Base-by-base conservation (phyloP, 2,329 filamentous ascomycete species). In the Bipolaris bicolor region DNA sequence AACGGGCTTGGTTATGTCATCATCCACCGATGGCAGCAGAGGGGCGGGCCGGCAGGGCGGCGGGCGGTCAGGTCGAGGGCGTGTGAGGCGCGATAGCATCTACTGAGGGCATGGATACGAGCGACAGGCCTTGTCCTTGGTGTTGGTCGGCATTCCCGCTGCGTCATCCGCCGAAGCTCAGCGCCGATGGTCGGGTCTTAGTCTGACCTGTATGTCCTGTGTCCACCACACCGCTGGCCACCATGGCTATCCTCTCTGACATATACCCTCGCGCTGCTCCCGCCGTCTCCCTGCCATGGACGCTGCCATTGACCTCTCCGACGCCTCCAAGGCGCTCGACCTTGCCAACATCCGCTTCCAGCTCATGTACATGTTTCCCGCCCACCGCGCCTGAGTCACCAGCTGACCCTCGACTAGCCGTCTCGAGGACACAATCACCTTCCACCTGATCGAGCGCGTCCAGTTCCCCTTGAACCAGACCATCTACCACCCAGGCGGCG, bases 381-480 rank as follows among this genome's bases (percentile, higher is more conserved):
- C 31, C 7, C 34, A 48, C 18, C 15, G 46, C 29, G n/a, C 15
- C 13, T 22, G 22, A 37, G 44, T 16, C 41, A 40, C 22, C 20
- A 26, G 36, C 67, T 73, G 49, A 72, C 61, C 26, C 7, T 36
- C 15, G 7, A 48, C 40, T 71, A 99, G 95, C 72, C 95, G 95
- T 18, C 85, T 98, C 16, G 95, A 99, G 81, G 95, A 99, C 75
- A 98, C 94, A 60, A 98, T 99, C 73, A 96, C 91, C 65, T 97
- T 96, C 79, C 90, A 97, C 78, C 83, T 99, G 37, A 98, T 98
- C 72, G 95, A 99, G 80, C 89, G 95, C 39, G 94, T 94, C n/a
- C 95, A 99, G 77, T 99, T 98, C 77, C 92, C 94, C 3, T 84
- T 96, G 64, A 98, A 97, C 80, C 82, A 85, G 73, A 91, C 88